Evolutionary conservation across 306 rosid species (phyloP), one percentile per base, ranked within the genome.

Genomic region (Fagus crenata): DNA sequence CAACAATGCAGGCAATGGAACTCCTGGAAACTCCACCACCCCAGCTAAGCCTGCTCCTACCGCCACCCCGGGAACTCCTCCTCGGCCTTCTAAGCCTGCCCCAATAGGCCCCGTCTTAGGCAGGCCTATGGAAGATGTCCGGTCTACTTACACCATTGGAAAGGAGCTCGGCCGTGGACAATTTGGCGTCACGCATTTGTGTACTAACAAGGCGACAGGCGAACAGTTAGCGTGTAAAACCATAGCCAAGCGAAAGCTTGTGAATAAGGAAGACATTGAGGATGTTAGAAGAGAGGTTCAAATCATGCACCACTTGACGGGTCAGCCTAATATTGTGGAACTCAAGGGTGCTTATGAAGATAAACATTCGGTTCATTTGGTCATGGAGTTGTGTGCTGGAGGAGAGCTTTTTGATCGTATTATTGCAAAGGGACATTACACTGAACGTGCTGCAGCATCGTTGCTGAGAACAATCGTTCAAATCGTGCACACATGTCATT

Each of bases 241-340:
- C 11, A 95, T 95, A 15, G 97, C 98, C 36, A 95, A 95, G 81
- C 85, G 99, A 53, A 95, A 92, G 75, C 97, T 95, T 14, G 92
- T 77, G 55, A 86, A 86, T 46, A 91, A 92, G 68, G 97, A 89
- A 73, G 98, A 95, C 17, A 83, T 95, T 5, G 98, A 95, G 70
- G 99, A 92, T 82, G 99, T 92, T 4, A 80, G 91, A 76, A 83
- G 99, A 67, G 99, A 95, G 90, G 99, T 95, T 0, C 99, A 95
- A 18, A 95, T 95, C 77, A 95, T 95, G 98, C 96, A 95, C 77
- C 99, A 95, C 51, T 83, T 92, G 60, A 85, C 96, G 0, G 99
- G 97, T 0, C 99, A 95, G 40, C 78, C 83, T 4, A 95, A 95
- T 53, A 88, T 92, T 80, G 99, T 95, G 53, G 98, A 95, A 42